Conservation (phyloP, 2,329 filamentous ascomycete species). For the Penicillium frequentans region DNA sequence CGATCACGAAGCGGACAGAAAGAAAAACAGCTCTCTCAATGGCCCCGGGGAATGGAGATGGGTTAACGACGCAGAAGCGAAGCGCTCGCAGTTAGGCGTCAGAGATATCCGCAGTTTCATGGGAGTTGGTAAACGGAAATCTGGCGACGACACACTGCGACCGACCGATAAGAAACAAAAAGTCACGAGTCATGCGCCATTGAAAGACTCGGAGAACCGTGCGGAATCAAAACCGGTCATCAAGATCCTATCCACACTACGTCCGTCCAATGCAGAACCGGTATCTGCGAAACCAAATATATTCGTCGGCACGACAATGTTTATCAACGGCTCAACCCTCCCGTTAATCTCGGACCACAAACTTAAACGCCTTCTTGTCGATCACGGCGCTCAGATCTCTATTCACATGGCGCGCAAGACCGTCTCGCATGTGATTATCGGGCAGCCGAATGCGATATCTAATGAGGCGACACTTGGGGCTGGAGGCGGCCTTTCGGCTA, state of each 20-base stretch:
- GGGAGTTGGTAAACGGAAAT: constrained; percentile 47
- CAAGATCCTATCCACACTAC: neutral
- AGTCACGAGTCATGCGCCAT: neutral
- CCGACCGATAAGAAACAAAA: constrained; percentile 14
- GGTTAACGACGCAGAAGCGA: constrained; percentile 30
- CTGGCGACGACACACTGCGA: constrained; percentile 26
- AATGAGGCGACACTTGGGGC: constrained; percentile 52
- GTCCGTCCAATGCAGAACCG: neutral
- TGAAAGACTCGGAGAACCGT: neutral
- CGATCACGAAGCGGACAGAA: neutral
- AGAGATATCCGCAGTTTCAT: constrained; percentile 50
- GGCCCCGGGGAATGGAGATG: constrained; percentile 51
- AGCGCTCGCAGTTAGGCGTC: constrained; percentile 28
- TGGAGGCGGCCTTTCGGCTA: constrained; percentile 73
- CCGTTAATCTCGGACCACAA: constrained; percentile 82
- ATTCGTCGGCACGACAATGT: constrained; percentile 72
- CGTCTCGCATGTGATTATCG: constrained; percentile 85
- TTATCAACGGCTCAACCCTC: constrained; percentile 84
- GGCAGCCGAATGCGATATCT: constrained; percentile 46
- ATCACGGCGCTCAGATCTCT: constrained; percentile 71
- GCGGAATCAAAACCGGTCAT: neutral
- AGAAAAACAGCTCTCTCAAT: neutral
- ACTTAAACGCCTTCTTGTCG: constrained; percentile 73
- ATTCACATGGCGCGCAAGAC: constrained; percentile 68
- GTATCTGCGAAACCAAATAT: constrained; percentile 43